These are phyloP conservation scores for Colletotrichum viniferum DNA, from an alignment of 2,329 filamentous ascomycete genomes.

Conservation along the genomic window DNA sequence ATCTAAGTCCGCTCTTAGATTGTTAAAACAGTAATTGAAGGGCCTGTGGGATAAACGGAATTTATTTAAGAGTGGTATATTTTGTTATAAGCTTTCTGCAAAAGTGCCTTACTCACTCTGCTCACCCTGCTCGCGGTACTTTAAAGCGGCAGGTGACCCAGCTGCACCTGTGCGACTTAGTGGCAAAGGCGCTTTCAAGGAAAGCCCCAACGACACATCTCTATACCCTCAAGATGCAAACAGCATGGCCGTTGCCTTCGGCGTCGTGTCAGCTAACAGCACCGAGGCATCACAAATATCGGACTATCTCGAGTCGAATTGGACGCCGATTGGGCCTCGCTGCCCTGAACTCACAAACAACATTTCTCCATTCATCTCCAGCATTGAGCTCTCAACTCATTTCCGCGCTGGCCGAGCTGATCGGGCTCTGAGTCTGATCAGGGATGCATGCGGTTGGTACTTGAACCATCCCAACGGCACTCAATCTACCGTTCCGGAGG, in stretches of 20 bases:
- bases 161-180: no score
- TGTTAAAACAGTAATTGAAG: no score
- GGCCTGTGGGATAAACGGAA: no score
- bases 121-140: no score
- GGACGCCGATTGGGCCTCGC: slow-evolving; percentile 59
- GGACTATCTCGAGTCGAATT: slow-evolving; percentile 50
- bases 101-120: no score
- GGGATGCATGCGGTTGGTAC: slow-evolving; percentile 64
- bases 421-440: slow-evolving; percentile 60
- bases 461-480: slow-evolving; percentile 61
- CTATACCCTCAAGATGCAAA: slow-evolving; percentile 66
- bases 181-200: slow-evolving; percentile 50
- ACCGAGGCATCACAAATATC: slow-evolving; percentile 44
- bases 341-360: slow-evolving; percentile 62
- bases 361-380: slow-evolving; percentile 61
- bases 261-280: background rate
- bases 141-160: no score
- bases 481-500: slow-evolving; percentile 62
- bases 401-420: slow-evolving; percentile 48
- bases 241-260: slow-evolving; percentile 54
- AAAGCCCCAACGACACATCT: slow-evolving; percentile 54
- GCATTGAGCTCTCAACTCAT: slow-evolving; percentile 63
- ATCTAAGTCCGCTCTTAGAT: no score
- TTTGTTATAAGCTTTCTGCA: no score
- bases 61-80: no score